Base-by-base conservation (phyloP, 257 asterid genomes). In the Petunia secreta region DNA sequence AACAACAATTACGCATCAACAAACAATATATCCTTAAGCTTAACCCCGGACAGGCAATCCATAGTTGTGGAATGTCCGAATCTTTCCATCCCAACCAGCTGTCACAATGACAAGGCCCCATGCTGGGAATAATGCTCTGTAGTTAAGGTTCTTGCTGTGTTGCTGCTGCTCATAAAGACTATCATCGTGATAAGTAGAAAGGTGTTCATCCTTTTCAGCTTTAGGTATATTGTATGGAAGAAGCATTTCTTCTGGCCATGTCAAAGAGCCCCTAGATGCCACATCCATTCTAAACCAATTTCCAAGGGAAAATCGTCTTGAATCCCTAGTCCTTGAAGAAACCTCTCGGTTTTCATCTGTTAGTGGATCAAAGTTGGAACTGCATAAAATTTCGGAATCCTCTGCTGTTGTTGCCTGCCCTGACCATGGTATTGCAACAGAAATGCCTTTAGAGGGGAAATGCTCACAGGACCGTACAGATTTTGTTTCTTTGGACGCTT, bases 181-280 rank as follows among this genome's bases (percentile, higher is more conserved):
- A 81, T 81, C 39, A 1, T 43, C 83, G 5, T 79, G 54, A 37
- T 39, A 43, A 10, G 5, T 6, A 6, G 43, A 43, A 16, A 2
- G 62, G 16, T 50, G 78, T 63, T 78, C 64, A 38, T 71, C 85
- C n/a, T 76, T 34, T 82, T 83, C 83, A 11, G 57, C 68, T 43
- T 50, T 54, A 5, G 85, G 82, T 78, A 55, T 13, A 63, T 80
- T 88, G 65, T 82, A 79, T 1, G 84, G 13, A 4, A 97, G 98
- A 78, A 95, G 98, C 74, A 84, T 92, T 82, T 95, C 98, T 76
- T 91, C 97, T 0, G 98, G 98, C 98, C 98, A 95, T 36, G 97
- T 95, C 0, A 69, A 85, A 0, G 90, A 82, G 38, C 87, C 88
- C 85, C 90, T 85, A 2, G 83, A 86, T 9, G 91, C 87, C 81